A percentile compares a stretch with the other conserved stretches of the same genome.
Evolutionary conservation across 805 yeast genomes (phyloP).

Genomic region (Candida alai): DNA sequence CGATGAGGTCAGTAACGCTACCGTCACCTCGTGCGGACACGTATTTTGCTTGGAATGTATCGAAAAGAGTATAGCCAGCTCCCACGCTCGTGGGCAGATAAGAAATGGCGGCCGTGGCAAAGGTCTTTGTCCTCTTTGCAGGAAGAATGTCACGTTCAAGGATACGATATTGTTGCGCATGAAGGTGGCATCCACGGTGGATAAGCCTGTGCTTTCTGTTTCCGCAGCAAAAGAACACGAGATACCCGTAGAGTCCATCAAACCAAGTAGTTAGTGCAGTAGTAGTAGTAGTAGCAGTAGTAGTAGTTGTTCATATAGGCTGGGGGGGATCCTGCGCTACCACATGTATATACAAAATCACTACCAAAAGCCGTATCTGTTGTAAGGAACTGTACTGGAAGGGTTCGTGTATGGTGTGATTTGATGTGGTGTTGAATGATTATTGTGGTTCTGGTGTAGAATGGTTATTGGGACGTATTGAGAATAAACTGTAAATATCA

Average conservation of each 20-base stretch:
- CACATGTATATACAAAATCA: too few relatives aligned
- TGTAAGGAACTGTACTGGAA: too few relatives aligned
- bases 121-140: conserved; percentile 43
- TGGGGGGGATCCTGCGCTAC: too few relatives aligned
- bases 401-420: too few relatives aligned
- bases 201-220: conserved; percentile 14
- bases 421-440: too few relatives aligned
- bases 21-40: conserved; percentile 42
- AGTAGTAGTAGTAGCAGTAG: too few relatives aligned
- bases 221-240: not conserved
- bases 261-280: too few relatives aligned
- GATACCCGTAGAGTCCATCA: conserved; percentile 6
- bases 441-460: too few relatives aligned
- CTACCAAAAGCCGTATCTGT: too few relatives aligned
- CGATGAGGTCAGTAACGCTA: conserved; percentile 36
- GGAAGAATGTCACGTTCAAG: conserved; percentile 35
- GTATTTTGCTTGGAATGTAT: conserved; percentile 41
- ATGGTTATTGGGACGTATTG: too few relatives aligned
- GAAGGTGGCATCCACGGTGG: conserved; percentile 13
- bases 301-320: too few relatives aligned
- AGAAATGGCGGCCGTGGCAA: conserved; percentile 27
- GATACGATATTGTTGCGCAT: conserved; percentile 27
- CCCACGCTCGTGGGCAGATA: conserved; percentile 41
- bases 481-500: too few relatives aligned
- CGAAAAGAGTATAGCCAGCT: conserved; percentile 36